Conservation (phyloP, 129 eudicot species). For the Escallonia herrerae region DNA sequence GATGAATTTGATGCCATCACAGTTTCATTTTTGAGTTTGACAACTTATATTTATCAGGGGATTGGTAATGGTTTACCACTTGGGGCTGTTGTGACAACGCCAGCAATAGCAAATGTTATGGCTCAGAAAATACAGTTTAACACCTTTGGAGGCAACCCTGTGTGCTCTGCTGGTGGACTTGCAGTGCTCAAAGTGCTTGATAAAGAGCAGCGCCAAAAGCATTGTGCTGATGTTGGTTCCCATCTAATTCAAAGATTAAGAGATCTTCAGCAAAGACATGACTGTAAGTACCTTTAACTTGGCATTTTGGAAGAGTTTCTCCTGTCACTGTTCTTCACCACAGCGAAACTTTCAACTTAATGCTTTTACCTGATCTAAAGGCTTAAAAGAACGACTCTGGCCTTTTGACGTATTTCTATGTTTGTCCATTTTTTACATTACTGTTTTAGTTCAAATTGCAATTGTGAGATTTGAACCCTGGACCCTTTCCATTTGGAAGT, state of each 20-base stretch:
- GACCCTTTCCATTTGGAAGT: not conserved
- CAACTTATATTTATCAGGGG: slow-evolving; percentile 41
- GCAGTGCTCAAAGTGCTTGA: slow-evolving; percentile 89
- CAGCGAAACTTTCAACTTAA: too few relatives aligned
- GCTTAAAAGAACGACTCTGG: too few relatives aligned
- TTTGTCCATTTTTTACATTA: not conserved
- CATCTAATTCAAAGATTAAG: slow-evolving; percentile 69
- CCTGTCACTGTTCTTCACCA: too few relatives aligned
- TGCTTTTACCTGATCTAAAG: too few relatives aligned
- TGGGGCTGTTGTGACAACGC: slow-evolving; percentile 98
- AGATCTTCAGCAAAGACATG: slow-evolving; percentile 67
- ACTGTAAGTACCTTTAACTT: slow-evolving; percentile 40
- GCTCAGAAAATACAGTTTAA: slow-evolving; percentile 93
- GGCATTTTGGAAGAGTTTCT: not conserved
- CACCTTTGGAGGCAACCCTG: slow-evolving; percentile 98
- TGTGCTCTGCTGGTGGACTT: slow-evolving; percentile 97
- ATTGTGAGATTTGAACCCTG: not conserved
- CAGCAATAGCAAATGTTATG: slow-evolving; percentile 90
- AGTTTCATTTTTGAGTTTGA: not conserved
- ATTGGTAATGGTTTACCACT: slow-evolving; percentile 96
- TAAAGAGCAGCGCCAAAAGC: slow-evolving; percentile 80
- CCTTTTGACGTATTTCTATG: too few relatives aligned
- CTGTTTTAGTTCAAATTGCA: too few relatives aligned
- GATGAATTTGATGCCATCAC: too few relatives aligned
- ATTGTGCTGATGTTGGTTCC: slow-evolving; percentile 85